Base-by-base conservation (phyloP, 2,329 filamentous ascomycete species). In the Keithomyces neogunnii region DNA sequence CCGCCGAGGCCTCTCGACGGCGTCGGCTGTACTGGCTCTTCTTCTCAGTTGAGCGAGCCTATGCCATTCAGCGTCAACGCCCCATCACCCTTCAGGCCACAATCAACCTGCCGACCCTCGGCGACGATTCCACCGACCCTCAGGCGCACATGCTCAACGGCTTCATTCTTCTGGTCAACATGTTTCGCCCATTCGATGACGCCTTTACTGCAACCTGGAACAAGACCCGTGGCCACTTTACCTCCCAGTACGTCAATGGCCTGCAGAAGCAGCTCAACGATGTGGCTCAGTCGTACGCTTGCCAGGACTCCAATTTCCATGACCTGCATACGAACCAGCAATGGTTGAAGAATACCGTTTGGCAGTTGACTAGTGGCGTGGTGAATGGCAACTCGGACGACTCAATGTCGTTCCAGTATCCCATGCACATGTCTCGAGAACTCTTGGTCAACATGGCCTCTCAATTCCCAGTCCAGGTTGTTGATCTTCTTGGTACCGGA, bases 401-500 rank as follows among this genome's bases (percentile, higher is more conserved):
- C 26, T 70, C 70, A 55, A 73, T 85, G 54, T 78, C 81, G 0
- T 86, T 85, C 57, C 75, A 78, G 48, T 86, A 84, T 57, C 78
- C 83, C 3, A 72, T 83, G 26, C 77, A 82, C 48, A 76, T 87
- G 55, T 75, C 83, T 0, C 73, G 77, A 45, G 84, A 88, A 52
- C 61, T 89, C 6, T 61, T 88, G 30, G 69, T 77, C 28, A 76
- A 77, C 11, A 81, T 91, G 67, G 84, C 86, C 4, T 81, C 82
- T 13, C 81, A 86, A 49, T 86, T 93, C 60, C 84, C 85, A 0
- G 81, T 81, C 36, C 77, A 84, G 57, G 82, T 89, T 73, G 88
- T 89, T 72, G 88, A 92, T 56, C 73, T 91, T 3, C 76, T 91
- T 57, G 86, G 85, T 19, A 78, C 88, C 39, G 86, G 86, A 30